phyloP scores from a whole-genome alignment of 306 rosid species.

The Cucumis melo region DNA sequence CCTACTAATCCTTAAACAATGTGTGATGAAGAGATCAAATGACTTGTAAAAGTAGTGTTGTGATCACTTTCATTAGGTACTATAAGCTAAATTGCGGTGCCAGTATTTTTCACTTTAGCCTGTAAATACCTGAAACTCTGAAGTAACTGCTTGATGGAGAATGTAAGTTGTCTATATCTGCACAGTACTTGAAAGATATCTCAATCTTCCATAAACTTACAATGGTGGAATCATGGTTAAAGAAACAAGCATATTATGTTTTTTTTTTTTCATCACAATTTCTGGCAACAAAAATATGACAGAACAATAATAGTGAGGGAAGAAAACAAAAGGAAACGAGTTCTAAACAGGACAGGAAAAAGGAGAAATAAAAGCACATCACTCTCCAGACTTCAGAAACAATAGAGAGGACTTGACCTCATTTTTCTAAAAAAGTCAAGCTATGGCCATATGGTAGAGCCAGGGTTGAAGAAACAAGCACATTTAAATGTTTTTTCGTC shows the following conservation, averaged over 20 bases:
- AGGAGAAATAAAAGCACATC: not conserved
- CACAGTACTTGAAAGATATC: not conserved
- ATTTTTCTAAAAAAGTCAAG: not conserved
- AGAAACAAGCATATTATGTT: not conserved
- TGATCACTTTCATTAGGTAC: not conserved
- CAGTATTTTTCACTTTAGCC: not conserved
- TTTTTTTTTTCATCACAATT: not conserved
- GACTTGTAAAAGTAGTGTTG: not conserved
- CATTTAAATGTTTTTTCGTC: no score
- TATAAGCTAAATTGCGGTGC: not conserved
- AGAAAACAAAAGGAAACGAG: not conserved
- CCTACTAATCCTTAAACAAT: not conserved
- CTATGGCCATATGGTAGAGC: no score
- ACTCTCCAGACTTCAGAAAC: not conserved
- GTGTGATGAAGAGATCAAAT: not conserved
- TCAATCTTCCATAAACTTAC: not conserved
- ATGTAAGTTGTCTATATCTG: not conserved
- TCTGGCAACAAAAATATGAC: not conserved
- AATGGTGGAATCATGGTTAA: not conserved
- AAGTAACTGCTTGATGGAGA: not conserved
- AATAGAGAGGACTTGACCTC: no score
- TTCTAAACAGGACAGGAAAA: not conserved
- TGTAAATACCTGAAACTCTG: not conserved
- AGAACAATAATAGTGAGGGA: not conserved
- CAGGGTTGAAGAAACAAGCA: no score